Evolutionary conservation across 345 rosid species (phyloP).

Genomic region (Salix dunnii): DNA sequence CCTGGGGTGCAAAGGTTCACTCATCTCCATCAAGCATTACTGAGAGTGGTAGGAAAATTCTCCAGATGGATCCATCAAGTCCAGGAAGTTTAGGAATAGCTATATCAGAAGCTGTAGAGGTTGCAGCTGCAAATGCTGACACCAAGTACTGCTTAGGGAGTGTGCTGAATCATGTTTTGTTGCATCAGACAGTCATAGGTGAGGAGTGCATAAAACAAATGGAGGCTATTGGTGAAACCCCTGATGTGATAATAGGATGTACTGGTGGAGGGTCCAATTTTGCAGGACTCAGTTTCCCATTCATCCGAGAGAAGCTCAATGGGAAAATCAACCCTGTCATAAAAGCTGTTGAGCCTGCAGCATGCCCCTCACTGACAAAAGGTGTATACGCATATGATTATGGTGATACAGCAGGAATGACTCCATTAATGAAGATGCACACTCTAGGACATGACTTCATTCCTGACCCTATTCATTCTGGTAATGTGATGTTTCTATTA

Average conservation of each 20-base stretch:
- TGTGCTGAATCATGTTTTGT: conserved; percentile 84
- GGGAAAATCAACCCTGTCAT: conserved; percentile 80
- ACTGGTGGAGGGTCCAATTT: conserved; percentile 96
- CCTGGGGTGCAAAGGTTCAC: conserved; percentile 96
- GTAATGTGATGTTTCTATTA: conserved; percentile 30
- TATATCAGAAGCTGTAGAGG: conserved; percentile 93
- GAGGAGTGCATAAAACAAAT: conserved; percentile 85
- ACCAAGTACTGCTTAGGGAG: conserved; percentile 91
- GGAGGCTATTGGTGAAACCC: conserved; percentile 77
- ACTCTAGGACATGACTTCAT: conserved; percentile 95
- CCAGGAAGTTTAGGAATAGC: conserved; percentile 97
- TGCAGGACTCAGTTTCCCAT: conserved; percentile 89
- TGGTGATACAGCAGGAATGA: conserved; percentile 85
- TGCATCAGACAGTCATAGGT: conserved; percentile 90
- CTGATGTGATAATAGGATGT: conserved; percentile 87
- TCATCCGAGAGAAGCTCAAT: conserved; percentile 77
- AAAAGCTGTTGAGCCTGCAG: conserved; percentile 82
- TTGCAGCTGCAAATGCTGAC: conserved; percentile 63
- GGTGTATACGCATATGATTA: conserved; percentile 87
- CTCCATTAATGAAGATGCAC: conserved; percentile 99
- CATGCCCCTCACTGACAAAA: conserved; percentile 86
- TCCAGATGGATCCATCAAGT: conserved; percentile 56
- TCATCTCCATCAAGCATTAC: conserved; percentile 80
- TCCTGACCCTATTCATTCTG: conserved; percentile 96
- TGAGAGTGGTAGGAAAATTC: conserved; percentile 66